Evolutionary conservation across 2,329 filamentous ascomycete genomes (phyloP).

Genomic region (Fusarium pseudonygamai): DNA sequence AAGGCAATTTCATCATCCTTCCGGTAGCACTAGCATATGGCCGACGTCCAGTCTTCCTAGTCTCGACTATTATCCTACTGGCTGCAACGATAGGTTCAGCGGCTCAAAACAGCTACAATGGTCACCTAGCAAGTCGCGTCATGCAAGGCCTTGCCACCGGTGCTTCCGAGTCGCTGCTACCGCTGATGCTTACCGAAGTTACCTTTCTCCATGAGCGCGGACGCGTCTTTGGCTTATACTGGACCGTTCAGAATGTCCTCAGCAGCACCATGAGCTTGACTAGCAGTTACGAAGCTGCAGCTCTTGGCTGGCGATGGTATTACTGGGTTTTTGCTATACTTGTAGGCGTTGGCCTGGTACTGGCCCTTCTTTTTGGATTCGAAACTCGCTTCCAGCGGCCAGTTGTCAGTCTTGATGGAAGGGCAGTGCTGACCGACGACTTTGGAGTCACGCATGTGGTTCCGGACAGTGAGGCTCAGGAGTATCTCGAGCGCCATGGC

Average conservation of each 20-base stretch:
- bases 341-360: fast-evolving
- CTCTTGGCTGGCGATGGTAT: background rate
- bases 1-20: background rate
- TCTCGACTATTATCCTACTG: background rate
- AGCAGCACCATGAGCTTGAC: background rate
- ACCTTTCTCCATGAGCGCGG: background rate
- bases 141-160: background rate
- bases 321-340: background rate
- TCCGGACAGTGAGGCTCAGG: background rate
- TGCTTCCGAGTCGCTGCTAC: background rate
- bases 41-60: background rate
- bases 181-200: background rate
- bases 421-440: background rate
- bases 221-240: background rate
- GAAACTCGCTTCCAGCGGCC: background rate
- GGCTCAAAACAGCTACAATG: background rate
- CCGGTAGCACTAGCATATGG: background rate
- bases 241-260: background rate
- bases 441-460: background rate
- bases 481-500: background rate
- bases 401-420: background rate
- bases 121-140: background rate
- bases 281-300: background rate
- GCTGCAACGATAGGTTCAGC: background rate
- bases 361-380: fast-evolving